Evolutionary conservation across 176 grass and related monocot species (phyloP).

Genomic region (Musa itinerans): DNA sequence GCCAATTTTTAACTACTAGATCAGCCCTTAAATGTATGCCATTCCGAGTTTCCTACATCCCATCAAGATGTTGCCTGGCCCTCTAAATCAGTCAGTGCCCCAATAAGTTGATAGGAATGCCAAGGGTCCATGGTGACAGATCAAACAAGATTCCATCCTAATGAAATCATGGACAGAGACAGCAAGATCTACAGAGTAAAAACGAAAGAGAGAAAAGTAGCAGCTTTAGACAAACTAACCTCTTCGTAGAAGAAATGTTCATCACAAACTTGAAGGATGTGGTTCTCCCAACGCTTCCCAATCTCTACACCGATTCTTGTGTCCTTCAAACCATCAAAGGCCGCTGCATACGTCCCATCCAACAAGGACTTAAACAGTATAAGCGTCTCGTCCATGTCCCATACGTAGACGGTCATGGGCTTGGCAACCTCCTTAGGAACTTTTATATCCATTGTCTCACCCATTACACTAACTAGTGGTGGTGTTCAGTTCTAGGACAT

Average conservation of each 20-base stretch:
- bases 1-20: neutral
- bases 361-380: slow-evolving; percentile 83
- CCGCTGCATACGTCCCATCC: slow-evolving; percentile 61
- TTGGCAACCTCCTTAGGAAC: neutral
- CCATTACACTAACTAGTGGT: neutral
- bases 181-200: slow-evolving; percentile 20
- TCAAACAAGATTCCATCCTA: neutral
- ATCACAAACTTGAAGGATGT: slow-evolving; percentile 77
- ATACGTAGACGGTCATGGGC: slow-evolving; percentile 46
- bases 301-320: slow-evolving; percentile 42
- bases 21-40: too few relatives aligned
- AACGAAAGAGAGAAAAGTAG: slow-evolving; percentile 13
- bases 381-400: slow-evolving; percentile 97
- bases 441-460: neutral
- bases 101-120: neutral
- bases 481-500: neutral
- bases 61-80: too few relatives aligned
- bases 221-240: slow-evolving; percentile 30
- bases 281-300: slow-evolving; percentile 82
- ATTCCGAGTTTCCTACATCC: too few relatives aligned
- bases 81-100: too few relatives aligned
- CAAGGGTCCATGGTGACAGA: neutral
- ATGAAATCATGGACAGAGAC: neutral
- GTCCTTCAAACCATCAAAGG: slow-evolving; percentile 69
- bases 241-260: slow-evolving; percentile 81